Evolutionary conservation across 495 filamentous ascomycete genomes (phyloP).

Genomic region (Clavariopsis aquatica): DNA sequence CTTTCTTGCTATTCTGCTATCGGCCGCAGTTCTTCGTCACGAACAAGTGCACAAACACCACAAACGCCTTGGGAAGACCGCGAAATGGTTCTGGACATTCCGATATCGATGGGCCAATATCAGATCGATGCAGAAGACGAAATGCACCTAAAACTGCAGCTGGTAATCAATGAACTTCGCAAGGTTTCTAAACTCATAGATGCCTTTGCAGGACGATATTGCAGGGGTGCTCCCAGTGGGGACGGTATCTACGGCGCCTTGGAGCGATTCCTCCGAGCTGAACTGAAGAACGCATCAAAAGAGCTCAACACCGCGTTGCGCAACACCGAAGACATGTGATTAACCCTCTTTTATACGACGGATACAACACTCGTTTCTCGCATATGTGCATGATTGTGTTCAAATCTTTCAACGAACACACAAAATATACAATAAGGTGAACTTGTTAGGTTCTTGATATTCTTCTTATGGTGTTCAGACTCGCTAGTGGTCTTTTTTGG

Average conservation of each 20-base stretch:
- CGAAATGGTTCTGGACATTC: constrained; percentile 37
- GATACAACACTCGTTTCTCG: no score
- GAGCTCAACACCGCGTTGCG: constrained; percentile 22
- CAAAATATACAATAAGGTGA: no score
- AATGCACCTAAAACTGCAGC: constrained; percentile 34
- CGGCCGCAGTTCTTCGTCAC: constrained; percentile 18
- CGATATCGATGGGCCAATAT: constrained; percentile 38
- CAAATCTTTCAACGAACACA: no score
- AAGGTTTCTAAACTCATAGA: constrained; percentile 38
- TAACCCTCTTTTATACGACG: not conserved
- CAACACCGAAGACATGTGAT: constrained; percentile 23
- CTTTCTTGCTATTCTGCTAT: constrained; percentile 27
- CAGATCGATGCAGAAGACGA: constrained; percentile 38
- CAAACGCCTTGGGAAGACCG: constrained; percentile 18
- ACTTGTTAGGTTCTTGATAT: not conserved
- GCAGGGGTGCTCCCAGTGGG: constrained; percentile 11
- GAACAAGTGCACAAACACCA: not conserved
- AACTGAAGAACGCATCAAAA: constrained; percentile 22
- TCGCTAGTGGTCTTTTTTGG: not conserved
- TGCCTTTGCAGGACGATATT: constrained; percentile 27
- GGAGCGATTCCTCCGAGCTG: constrained; percentile 22
- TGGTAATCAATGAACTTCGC: constrained; percentile 38
- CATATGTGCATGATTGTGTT: no score
- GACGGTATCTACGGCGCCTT: constrained; percentile 28
- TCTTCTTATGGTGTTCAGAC: not conserved